phyloP scores from a whole-genome alignment of 352 stramenopile genomes.

The Globisporangium rhizosaccharum region DNA sequence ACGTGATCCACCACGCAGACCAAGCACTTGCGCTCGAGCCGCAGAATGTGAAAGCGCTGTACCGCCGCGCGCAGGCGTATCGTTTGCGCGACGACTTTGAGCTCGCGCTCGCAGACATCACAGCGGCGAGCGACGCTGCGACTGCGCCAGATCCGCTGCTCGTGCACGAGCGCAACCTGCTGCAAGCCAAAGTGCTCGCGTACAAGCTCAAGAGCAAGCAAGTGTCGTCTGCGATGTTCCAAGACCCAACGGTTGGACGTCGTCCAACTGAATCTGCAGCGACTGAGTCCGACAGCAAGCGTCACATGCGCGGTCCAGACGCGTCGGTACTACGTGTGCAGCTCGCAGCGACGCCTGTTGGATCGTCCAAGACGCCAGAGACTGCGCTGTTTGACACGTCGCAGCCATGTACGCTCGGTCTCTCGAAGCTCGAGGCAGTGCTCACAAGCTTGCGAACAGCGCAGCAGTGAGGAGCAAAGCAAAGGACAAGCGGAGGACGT shows the following conservation, averaged over 20 bases:
- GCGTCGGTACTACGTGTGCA: slow-evolving; percentile 23
- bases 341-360: slow-evolving; percentile 17
- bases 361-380: slow-evolving; percentile 3
- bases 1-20: slow-evolving; percentile 57
- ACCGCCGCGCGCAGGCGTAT: slow-evolving; percentile 57
- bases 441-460: slow-evolving; percentile 12
- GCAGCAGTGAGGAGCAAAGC: slow-evolving; percentile 9
- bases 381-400: slow-evolving; percentile 33
- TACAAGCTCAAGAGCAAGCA: slow-evolving; percentile 67
- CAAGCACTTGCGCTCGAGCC: slow-evolving; percentile 55
- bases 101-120: slow-evolving; percentile 42
- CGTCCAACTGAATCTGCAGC: too few relatives aligned
- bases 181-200: slow-evolving; percentile 62
- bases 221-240: slow-evolving; percentile 74
- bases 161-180: slow-evolving; percentile 47
- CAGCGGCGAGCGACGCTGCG: slow-evolving; percentile 22
- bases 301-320: slow-evolving; percentile 4
- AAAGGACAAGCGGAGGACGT: neutral
- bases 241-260: too few relatives aligned
- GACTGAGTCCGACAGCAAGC: too few relatives aligned
- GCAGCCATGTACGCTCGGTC: slow-evolving; percentile 32
- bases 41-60: slow-evolving; percentile 59
- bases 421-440: slow-evolving; percentile 33
- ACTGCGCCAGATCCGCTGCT: slow-evolving; percentile 25
- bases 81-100: slow-evolving; percentile 70